A percentile compares a stretch with the other conserved stretches of the same genome.
Evolutionary conservation across 176 grass and related monocot species (phyloP).

Genomic region (Pharus latifolius): DNA sequence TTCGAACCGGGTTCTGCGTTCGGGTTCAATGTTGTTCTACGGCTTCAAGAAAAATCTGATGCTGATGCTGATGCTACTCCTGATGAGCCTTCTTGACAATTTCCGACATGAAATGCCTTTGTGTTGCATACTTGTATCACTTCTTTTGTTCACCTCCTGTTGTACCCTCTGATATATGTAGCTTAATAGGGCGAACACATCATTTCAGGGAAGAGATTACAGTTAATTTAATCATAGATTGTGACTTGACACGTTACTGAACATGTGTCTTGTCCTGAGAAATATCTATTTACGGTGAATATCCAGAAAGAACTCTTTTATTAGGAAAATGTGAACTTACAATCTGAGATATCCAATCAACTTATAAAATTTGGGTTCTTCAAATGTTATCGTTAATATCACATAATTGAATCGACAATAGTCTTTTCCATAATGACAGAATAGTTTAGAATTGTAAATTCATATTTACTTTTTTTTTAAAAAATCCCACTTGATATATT

Average conservation of each 20-base stretch:
- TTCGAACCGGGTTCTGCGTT: conserved; percentile 43
- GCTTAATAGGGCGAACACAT: neutral
- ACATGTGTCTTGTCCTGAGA: conserved; percentile 8
- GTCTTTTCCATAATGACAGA: no score
- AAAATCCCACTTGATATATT: no score
- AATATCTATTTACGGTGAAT: no score
- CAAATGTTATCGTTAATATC: no score
- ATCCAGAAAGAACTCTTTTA: no score
- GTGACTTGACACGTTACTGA: conserved; percentile 7
- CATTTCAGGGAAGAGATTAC: neutral
- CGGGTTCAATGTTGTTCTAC: conserved; percentile 40
- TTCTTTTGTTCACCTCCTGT: no score
- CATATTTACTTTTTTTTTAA: no score
- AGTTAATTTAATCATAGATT: conserved; percentile 10
- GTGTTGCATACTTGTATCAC: neutral
- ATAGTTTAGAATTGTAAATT: no score
- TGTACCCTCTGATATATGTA: conserved; percentile 4
- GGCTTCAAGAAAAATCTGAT: conserved; percentile 33
- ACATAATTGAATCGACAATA: no score
- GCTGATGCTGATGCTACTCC: neutral
- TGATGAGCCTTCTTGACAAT: neutral
- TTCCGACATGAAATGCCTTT: neutral
- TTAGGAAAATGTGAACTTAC: no score
- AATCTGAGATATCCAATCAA: no score
- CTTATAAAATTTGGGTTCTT: no score